Percentiles rank a stretch among this genome's conserved stretches.
These are phyloP conservation scores for Exophiala oligosperma DNA, from an alignment of 2,329 filamentous ascomycete species.

Conservation along the genomic window DNA sequence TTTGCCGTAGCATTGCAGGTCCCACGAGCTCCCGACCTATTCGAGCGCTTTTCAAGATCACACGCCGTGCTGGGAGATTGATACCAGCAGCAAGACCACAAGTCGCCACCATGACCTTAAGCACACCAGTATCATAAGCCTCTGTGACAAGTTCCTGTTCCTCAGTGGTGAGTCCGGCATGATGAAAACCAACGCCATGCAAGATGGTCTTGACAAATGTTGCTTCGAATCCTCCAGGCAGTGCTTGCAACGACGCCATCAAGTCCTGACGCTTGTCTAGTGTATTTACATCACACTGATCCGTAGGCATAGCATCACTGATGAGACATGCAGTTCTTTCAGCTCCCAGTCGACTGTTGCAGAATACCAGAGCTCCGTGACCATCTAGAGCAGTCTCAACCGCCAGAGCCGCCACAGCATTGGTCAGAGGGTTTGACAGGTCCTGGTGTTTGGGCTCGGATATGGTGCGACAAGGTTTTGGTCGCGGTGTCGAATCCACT, in stretches of 20 bases:
- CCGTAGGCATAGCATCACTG: conserved; percentile 62
- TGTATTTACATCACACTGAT: conserved; percentile 47
- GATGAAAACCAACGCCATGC: conserved; percentile 72
- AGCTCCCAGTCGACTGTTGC: conserved; percentile 66
- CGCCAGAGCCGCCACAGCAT: conserved; percentile 69
- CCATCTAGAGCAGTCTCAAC: conserved; percentile 68
- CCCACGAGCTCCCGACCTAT: conserved; percentile 78
- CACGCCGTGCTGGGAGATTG: conserved; percentile 69
- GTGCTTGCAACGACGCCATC: conserved; percentile 64
- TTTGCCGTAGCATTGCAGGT: conserved; percentile 76
- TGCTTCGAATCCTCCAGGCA: conserved; percentile 66
- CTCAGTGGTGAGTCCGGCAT: conserved; percentile 66
- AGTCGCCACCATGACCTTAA: conserved; percentile 73
- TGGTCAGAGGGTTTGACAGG: conserved; percentile 64
- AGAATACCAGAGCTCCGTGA: conserved; percentile 73
- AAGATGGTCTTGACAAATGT: conserved; percentile 64
- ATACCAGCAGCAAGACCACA: conserved; percentile 83
- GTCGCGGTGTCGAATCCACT: conserved; percentile 35
- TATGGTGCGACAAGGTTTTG: conserved; percentile 44
- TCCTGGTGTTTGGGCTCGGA: conserved; percentile 60
- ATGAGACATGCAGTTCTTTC: conserved; percentile 69
- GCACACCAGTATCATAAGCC: conserved; percentile 66
- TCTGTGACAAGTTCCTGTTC: conserved; percentile 71
- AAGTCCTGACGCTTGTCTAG: conserved; percentile 63
- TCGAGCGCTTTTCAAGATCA: conserved; percentile 72